Conservation (phyloP, 306 rosid species). For the Rosa multiflora region DNA sequence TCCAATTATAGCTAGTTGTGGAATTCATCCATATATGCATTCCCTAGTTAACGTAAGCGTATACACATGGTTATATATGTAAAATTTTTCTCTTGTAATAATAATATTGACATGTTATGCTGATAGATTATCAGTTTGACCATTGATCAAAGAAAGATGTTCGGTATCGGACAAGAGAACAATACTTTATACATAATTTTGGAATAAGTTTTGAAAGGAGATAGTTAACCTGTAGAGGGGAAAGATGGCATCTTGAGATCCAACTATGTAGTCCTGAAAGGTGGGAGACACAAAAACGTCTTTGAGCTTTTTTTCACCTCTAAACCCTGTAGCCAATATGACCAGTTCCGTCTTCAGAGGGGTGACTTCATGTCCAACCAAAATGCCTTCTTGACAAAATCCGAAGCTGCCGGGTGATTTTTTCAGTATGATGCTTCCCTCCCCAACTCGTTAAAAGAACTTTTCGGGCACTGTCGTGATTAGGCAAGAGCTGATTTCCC, state of each 20-base stretch:
- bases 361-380: slow-evolving; percentile 41
- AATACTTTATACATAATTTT: too few species aligned
- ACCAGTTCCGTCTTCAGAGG: slow-evolving; percentile 46
- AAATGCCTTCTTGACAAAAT: slow-evolving; percentile 50
- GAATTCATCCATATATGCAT: slow-evolving; percentile 47
- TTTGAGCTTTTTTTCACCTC: slow-evolving; percentile 61
- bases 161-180: too few species aligned
- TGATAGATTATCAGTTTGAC: too few species aligned
- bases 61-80: background rate
- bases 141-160: too few species aligned
- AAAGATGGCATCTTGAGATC: slow-evolving; percentile 31
- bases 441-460: slow-evolving; percentile 55
- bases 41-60: slow-evolving; percentile 29
- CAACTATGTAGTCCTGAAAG: slow-evolving; percentile 42
- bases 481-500: slow-evolving; percentile 45
- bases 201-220: background rate
- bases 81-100: background rate
- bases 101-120: too few species aligned
- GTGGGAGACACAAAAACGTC: slow-evolving; percentile 51
- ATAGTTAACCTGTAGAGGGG: slow-evolving; percentile 58
- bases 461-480: slow-evolving; percentile 42
- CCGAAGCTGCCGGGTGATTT: slow-evolving; percentile 39
- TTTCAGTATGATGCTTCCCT: slow-evolving; percentile 59
- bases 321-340: slow-evolving; percentile 61
- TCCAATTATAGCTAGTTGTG: slow-evolving; percentile 48